Percentiles rank a stretch among this genome's conserved stretches.
phyloP scores from a whole-genome alignment of 495 filamentous ascomycete genomes.

The Penicillium ochrochloron region DNA sequence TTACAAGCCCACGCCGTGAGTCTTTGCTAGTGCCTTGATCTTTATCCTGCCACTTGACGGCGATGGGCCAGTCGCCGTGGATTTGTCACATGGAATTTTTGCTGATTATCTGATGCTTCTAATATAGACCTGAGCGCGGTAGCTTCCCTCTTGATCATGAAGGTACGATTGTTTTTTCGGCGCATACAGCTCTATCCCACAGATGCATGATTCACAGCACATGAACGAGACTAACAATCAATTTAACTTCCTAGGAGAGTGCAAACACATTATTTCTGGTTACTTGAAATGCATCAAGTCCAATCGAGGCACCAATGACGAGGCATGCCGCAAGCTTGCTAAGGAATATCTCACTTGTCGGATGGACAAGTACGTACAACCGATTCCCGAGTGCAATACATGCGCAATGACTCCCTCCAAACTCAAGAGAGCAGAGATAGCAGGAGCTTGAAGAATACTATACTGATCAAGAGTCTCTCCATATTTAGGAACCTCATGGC shows the following conservation, averaged over 20 bases:
- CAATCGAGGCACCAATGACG: conserved; percentile 79
- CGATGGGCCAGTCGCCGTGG: background rate
- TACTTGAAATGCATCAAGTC: conserved; percentile 87
- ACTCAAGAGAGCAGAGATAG: background rate
- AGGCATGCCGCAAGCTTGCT: conserved; percentile 80
- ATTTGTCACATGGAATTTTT: background rate
- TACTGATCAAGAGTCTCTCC: conserved; percentile 13
- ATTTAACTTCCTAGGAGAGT: conserved; percentile 74
- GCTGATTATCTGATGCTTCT: background rate
- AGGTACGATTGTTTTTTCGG: conserved; percentile 52
- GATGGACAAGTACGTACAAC: conserved; percentile 81
- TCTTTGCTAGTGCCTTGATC: conserved; percentile 21
- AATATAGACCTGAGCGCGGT: conserved; percentile 81
- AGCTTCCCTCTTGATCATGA: conserved; percentile 97
- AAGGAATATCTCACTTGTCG: conserved; percentile 88
- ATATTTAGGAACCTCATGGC: conserved; percentile 86
- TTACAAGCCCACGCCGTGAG: conserved; percentile 78
- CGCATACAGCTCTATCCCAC: background rate
- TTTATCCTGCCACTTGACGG: background rate
- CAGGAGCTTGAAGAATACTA: background rate
- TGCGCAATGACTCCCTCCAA: background rate
- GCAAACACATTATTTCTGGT: conserved; percentile 79
- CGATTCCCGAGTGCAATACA: background rate
- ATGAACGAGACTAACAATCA: background rate
- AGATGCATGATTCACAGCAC: background rate